Base-by-base conservation (phyloP, 352 stramenopile species). In the Phytophthora vignae region DNA sequence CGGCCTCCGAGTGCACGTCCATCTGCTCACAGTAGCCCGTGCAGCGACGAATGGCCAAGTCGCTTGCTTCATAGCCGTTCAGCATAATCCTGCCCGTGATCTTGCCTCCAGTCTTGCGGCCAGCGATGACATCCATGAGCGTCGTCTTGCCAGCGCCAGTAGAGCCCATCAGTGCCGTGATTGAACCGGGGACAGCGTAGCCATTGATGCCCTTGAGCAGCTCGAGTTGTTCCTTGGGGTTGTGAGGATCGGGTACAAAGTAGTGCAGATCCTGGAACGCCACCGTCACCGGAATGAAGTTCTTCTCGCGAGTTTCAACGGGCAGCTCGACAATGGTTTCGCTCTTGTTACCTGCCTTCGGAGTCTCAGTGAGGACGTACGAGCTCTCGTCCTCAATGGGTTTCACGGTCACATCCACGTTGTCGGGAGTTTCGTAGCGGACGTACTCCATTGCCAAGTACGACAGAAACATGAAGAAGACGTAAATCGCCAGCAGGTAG, bases 1-100 rank as follows among this genome's bases (percentile, higher is more conserved):
- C 52, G 1, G 91, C 95, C 57, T 93, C 81, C 21, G 88, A 86
- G 49, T 98, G 85, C 17, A 92, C 87, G 65, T 98, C 93, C 74
- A 98, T 95, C 68, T 98, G 93, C 61, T 87, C 80, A 36, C 80
- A 87, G 71, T 87, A 87, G 3, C 77, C 80, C 22, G 79, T 86
- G 48, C 73, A 77, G 0, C 79, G 79, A 38, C 74, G 77, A 25
- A 87, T 87, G 21, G 79, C 72, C 15, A 87, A 61, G 38, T 83
- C 72, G 25, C 42, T 83, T 1, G 77, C 79, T 10, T 74, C 69
- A 66, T 76, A 80, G 55, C 79, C 79, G 57, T 85, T 89, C 17
- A 74, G 68, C 11, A 81, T 14, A 17, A 54, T 54, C 27, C 31
- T 54, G 10, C 48, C 48, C 1, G 19, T 14, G 11, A 54, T 54